phyloP scores from a whole-genome alignment of 2,329 filamentous ascomycete genomes.

The Metarhizium robertsii region DNA sequence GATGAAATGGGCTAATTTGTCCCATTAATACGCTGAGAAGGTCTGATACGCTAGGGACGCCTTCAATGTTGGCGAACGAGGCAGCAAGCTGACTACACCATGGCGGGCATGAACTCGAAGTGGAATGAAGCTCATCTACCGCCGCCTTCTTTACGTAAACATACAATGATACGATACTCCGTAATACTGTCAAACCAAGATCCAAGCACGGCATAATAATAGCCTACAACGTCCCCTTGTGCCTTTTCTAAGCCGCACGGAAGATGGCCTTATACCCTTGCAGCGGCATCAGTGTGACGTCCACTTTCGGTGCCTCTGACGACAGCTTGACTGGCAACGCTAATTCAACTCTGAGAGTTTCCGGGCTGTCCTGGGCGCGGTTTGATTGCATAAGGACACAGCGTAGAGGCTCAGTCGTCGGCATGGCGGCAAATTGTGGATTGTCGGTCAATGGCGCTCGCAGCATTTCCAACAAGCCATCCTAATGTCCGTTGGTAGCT shows the following conservation, averaged over 20 bases:
- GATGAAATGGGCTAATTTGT: not conserved
- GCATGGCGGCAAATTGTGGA: not conserved
- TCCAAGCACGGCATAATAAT: not conserved
- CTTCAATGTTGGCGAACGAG: not conserved
- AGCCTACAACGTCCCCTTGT: not conserved
- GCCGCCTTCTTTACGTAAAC: not conserved
- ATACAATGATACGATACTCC: not conserved
- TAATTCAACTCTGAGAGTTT: not conserved
- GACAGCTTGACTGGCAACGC: not conserved
- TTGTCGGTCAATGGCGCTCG: not conserved
- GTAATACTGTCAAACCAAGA: not conserved
- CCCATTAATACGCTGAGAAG: not conserved
- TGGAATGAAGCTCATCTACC: not conserved
- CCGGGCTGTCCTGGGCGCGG: not conserved
- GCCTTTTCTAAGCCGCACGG: not conserved
- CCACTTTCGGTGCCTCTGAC: not conserved
- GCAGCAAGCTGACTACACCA: not conserved
- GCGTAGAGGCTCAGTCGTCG: not conserved
- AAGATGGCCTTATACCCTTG: not conserved
- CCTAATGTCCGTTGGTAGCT: slow-evolving; percentile 36
- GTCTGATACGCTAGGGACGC: not conserved
- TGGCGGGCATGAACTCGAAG: not conserved
- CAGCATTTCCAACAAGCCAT: slow-evolving; percentile 5
- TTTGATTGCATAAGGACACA: not conserved
- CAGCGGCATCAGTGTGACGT: not conserved